These are phyloP conservation scores for Entomortierella beljakovae DNA, from an alignment of 192 early-diverging fungal species.

Conservation along the genomic window DNA sequence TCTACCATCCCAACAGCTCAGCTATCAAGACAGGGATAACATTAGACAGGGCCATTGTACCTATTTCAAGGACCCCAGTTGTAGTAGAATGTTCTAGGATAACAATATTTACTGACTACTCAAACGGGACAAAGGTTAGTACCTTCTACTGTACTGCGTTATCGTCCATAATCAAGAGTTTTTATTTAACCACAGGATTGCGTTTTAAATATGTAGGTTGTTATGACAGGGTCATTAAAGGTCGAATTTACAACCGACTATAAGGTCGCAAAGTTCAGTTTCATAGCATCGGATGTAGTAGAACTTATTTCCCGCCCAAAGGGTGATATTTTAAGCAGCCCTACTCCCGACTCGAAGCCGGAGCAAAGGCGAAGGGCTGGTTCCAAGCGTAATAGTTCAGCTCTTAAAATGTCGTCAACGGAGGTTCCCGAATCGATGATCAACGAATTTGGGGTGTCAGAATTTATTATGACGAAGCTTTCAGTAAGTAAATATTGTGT, in stretches of 20 bases:
- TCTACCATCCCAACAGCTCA: constrained; percentile 6
- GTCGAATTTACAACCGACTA: constrained; percentile 16
- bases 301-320: constrained; percentile 25
- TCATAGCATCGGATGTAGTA: constrained; percentile 1
- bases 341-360: not conserved
- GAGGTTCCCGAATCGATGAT: constrained; percentile 2
- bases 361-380: constrained; percentile 8
- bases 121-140: constrained; percentile 20
- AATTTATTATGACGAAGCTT: constrained; percentile 9
- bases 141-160: not conserved
- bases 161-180: not conserved
- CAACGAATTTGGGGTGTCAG: constrained; percentile 23
- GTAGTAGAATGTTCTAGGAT: constrained; percentile 10
- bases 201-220: not conserved
- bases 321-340: constrained; percentile 4
- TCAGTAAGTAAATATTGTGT: not conserved
- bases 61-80: not conserved
- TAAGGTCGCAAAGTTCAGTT: constrained; percentile 9
- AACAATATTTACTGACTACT: constrained; percentile 17
- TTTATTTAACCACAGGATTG: not conserved
- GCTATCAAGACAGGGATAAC: constrained; percentile 21
- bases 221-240: constrained; percentile 7
- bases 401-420: not conserved
- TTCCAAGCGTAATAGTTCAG: not conserved
- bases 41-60: constrained; percentile 7